Conservation (phyloP, 805 yeast species). For the Myxozyma neotropica region DNA sequence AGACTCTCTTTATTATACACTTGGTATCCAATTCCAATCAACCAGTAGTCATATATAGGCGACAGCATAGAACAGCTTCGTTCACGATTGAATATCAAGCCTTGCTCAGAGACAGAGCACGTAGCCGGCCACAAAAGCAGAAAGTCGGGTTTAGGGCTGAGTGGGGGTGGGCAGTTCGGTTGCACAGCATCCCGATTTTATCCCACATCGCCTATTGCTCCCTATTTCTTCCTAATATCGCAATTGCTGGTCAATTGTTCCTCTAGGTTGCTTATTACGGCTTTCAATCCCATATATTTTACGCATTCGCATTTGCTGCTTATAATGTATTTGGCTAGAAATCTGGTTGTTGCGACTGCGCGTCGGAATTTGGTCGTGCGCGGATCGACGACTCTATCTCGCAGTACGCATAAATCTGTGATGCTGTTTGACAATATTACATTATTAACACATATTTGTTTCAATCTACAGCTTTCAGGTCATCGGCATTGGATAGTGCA, state of each 20-base stretch:
- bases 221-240: neutral
- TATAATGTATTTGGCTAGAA: slow-evolving; percentile 13
- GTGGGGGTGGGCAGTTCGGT: slow-evolving; percentile 4
- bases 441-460: neutral
- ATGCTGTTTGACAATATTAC: neutral
- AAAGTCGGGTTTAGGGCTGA: neutral
- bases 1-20: too few species aligned
- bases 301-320: too few species aligned
- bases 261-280: neutral
- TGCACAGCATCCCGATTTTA: slow-evolving; percentile 13
- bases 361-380: slow-evolving; percentile 10
- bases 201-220: neutral
- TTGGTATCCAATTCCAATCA: too few species aligned
- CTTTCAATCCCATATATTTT: neutral
- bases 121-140: too few species aligned
- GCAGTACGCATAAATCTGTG: slow-evolving; percentile 1
- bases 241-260: slow-evolving; percentile 23
- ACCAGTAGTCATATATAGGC: too few species aligned
- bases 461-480: slow-evolving; percentile 6
- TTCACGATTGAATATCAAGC: too few species aligned
- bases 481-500: neutral
- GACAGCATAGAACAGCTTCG: too few species aligned
- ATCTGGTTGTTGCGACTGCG: neutral
- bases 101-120: too few species aligned
- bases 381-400: neutral